Evolutionary conservation across 495 filamentous ascomycete species (phyloP), one percentile per base, ranked within the genome.

Genomic region (Neohortaea acidophila): DNA sequence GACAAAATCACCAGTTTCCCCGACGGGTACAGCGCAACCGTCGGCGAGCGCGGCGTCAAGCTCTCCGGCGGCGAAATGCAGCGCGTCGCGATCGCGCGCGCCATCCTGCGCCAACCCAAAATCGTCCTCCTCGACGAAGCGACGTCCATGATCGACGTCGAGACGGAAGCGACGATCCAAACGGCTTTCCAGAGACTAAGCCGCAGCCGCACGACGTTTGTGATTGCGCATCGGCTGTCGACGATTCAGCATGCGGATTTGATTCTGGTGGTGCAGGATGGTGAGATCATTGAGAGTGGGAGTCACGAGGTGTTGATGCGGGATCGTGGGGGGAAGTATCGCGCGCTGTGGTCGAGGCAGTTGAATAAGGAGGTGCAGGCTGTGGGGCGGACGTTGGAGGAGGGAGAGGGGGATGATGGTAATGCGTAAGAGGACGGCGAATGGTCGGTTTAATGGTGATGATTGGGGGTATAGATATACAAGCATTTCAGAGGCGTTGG

Each of bases 41-140:
- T 78, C 24, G 77, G 76, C 5, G 73, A 78, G 30, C 60, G 68
- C 4, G 75, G 75, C 2, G 57, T 77, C 22, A 80, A 77, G 49
- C 59, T 86, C 17, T 83, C 78, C 7, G 79, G 79, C 10, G 81
- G 81, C 4, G 79, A 86, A 55, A 57, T 72, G 29, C 81, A 85
- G 54, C 69, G 80, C 27, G 62, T 86, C n/a, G 72, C 81, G 1
- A 82, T 85, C 57, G 81, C 81, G 14, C 68, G 79, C 34, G 59
- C 59, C 6, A 59, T 73, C 21, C 47, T 72, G 1, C 63, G 61
- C 26, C 51, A 65, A 18, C 61, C 67, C 4, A 57, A 60, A 14
- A 67, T 73, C 24, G 51, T 73, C 11, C 43, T 75, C 4, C 57
- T 75, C 11, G 68, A 75, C 44, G 70, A 75, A 41, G 66, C 68